phyloP scores from a whole-genome alignment of 2,329 filamentous ascomycete genomes.

The Uncinocarpus reesii region DNA sequence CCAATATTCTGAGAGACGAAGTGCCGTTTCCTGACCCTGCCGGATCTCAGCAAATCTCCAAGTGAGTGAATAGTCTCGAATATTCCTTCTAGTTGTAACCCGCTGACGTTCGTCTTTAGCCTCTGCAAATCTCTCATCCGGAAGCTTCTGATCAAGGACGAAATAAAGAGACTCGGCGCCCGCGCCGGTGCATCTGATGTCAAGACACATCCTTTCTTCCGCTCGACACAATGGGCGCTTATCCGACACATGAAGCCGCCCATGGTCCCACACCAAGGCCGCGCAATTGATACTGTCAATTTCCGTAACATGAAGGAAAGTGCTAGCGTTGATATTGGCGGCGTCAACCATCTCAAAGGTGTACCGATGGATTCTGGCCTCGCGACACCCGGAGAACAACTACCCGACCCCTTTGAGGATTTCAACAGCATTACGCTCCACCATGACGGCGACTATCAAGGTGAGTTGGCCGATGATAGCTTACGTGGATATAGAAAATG shows the following conservation, averaged over 20 bases:
- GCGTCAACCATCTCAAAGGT: conserved; percentile 48
- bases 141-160: conserved; percentile 95
- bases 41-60: conserved; percentile 74
- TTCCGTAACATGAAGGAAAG: conserved; percentile 98
- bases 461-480: conserved; percentile 17
- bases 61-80: conserved; percentile 54
- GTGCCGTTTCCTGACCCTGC: conserved; percentile 89
- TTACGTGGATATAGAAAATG: conserved; percentile 2
- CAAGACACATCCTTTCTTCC: conserved; percentile 92
- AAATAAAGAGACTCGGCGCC: conserved; percentile 83
- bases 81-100: background rate
- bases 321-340: conserved; percentile 67
- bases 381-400: conserved; percentile 65
- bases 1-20: conserved; percentile 90
- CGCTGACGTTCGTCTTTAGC: conserved; percentile 38
- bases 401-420: conserved; percentile 87
- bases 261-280: conserved; percentile 84
- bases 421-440: conserved; percentile 98
- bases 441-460: conserved; percentile 74
- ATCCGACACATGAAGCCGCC: conserved; percentile 97
- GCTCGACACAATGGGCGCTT: conserved; percentile 89
- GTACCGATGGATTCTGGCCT: conserved; percentile 79
- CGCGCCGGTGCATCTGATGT: conserved; percentile 94
- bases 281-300: conserved; percentile 86
- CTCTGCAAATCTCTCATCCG: conserved; percentile 93